Evolutionary conservation across 2,329 filamentous ascomycete genomes (phyloP).

Genomic region (Aspergillus pseudonomiae): DNA sequence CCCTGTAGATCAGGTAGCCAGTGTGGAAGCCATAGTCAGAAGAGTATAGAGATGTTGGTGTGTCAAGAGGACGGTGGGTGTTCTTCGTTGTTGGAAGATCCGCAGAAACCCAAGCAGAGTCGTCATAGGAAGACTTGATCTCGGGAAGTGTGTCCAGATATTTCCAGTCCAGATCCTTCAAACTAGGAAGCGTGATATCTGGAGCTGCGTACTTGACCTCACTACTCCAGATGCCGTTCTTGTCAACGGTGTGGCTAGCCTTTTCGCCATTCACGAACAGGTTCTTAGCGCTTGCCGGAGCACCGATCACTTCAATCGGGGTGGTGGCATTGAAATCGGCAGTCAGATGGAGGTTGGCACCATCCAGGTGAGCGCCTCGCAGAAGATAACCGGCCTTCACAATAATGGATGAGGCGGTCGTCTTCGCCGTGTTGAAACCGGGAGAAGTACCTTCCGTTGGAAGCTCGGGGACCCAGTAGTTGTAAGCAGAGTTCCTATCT

Average conservation of each 20-base stretch:
- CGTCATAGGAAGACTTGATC: conserved; percentile 65
- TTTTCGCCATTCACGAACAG: conserved; percentile 65
- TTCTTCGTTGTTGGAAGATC: conserved; percentile 64
- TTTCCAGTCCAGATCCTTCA: conserved; percentile 67
- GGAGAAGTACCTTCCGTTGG: conserved; percentile 28
- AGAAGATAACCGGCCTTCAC: conserved; percentile 49
- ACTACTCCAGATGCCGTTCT: conserved; percentile 54
- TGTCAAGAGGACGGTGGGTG: conserved; percentile 57
- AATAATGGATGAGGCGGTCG: conserved; percentile 40
- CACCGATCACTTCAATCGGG: conserved; percentile 68
- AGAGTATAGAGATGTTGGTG: conserved; percentile 67
- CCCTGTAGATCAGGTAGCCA: conserved; percentile 70
- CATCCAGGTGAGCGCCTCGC: conserved; percentile 55
- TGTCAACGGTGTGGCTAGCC: conserved; percentile 44
- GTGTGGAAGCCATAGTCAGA: conserved; percentile 75
- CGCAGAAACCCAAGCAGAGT: conserved; percentile 67
- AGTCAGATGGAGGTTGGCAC: conserved; percentile 61
- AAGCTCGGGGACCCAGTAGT: conserved; percentile 49
- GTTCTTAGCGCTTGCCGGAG: conserved; percentile 55
- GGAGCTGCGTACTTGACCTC: conserved; percentile 56
- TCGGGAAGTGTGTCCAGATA: conserved; percentile 73
- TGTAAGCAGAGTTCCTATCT: conserved; percentile 56
- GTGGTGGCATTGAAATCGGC: conserved; percentile 75
- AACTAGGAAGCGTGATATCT: conserved; percentile 57
- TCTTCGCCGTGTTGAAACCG: conserved; percentile 35